Evolutionary conservation across 768 basidiomycete species (phyloP).

Genomic region (Suillus brevipes): DNA sequence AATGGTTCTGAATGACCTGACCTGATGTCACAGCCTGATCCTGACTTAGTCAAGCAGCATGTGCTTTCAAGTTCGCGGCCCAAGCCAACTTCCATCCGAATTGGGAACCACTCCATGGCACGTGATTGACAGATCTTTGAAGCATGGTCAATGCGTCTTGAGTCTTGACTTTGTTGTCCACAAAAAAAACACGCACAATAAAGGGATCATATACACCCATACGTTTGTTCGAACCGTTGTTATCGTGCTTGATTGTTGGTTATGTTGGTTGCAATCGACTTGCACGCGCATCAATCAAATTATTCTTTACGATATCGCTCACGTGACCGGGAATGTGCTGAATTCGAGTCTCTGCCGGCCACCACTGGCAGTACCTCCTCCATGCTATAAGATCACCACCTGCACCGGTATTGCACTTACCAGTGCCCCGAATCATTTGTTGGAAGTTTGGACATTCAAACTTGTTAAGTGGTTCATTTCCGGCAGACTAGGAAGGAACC

Average conservation of each 20-base stretch:
- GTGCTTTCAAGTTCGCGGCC: too few species aligned
- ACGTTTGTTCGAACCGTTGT: not conserved
- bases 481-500: not conserved
- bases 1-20: not conserved
- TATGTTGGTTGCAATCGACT: not conserved
- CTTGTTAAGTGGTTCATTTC: not conserved
- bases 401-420: not conserved
- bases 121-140: not conserved
- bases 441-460: not conserved
- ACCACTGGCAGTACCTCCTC: not conserved
- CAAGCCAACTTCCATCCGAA: not conserved
- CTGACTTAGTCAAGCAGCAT: not conserved
- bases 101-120: not conserved
- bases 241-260: not conserved
- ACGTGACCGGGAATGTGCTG: not conserved
- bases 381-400: not conserved
- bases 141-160: not conserved
- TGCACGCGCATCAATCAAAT: not conserved
- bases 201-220: not conserved
- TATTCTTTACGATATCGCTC: not conserved
- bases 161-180: not conserved
- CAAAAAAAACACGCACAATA: not conserved
- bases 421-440: not conserved
- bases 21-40: not conserved
- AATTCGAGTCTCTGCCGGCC: not conserved